These are phyloP conservation scores for Diaporthe vaccinii DNA, from an alignment of 2,329 filamentous ascomycete species.

Conservation along the genomic window DNA sequence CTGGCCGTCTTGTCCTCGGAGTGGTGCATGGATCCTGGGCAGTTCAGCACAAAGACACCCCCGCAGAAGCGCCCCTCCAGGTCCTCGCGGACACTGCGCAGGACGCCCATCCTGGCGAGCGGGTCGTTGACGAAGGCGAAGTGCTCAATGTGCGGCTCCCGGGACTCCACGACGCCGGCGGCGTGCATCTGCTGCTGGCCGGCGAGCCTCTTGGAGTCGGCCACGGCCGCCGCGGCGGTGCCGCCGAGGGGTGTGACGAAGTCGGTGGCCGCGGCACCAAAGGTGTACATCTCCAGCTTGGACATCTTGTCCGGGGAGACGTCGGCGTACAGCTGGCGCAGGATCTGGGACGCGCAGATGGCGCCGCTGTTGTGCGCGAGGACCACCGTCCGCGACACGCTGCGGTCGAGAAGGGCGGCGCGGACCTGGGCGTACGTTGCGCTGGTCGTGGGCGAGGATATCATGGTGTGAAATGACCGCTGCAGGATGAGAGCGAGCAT, in stretches of 20 bases:
- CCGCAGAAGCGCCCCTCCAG: constrained; percentile 55
- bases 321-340: constrained; percentile 55
- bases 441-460: constrained; percentile 49
- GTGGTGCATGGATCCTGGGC: background rate
- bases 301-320: constrained; percentile 52
- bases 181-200: constrained; percentile 40
- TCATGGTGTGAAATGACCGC: constrained; percentile 46
- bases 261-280: constrained; percentile 55
- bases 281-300: constrained; percentile 60
- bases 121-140: constrained; percentile 54
- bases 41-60: constrained; percentile 54
- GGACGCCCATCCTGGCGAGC: constrained; percentile 54
- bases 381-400: constrained; percentile 53
- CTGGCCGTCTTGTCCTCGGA: background rate
- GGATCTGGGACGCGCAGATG: constrained; percentile 52
- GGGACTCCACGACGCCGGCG: constrained; percentile 40
- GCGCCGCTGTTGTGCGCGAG: constrained; percentile 57
- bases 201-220: constrained; percentile 37
- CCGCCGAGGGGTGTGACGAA: constrained; percentile 53
- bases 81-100: constrained; percentile 52
- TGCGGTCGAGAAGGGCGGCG: constrained; percentile 50
- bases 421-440: constrained; percentile 54
- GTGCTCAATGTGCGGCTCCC: constrained; percentile 52
- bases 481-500: constrained; percentile 55
- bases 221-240: constrained; percentile 27